A percentile compares a stretch with the other conserved stretches of the same genome.
phyloP scores from a whole-genome alignment of 2,329 filamentous ascomycete species.

The Penicillium verrucosum region DNA sequence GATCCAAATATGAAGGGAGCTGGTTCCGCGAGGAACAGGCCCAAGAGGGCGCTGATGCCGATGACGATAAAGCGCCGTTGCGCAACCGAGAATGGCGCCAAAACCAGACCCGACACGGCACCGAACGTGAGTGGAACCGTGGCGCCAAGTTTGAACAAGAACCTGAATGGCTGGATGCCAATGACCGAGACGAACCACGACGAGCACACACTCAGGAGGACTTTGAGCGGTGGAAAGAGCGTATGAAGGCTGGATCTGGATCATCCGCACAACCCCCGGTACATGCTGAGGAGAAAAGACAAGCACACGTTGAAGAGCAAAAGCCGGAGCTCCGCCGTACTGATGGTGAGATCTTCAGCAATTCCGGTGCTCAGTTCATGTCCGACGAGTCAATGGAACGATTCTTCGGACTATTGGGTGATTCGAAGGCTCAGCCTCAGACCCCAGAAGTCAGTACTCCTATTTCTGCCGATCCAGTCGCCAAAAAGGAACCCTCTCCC shows the following conservation, averaged over 20 bases:
- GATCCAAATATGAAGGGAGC: slow-evolving; percentile 66
- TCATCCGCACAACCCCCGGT: slow-evolving; percentile 28
- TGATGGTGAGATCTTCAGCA: slow-evolving; percentile 52
- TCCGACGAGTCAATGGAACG: slow-evolving; percentile 69
- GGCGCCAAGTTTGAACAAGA: slow-evolving; percentile 66
- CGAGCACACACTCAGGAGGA: slow-evolving; percentile 81
- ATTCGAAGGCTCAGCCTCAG: slow-evolving; percentile 44
- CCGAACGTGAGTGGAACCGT: slow-evolving; percentile 55
- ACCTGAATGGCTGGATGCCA: slow-evolving; percentile 85
- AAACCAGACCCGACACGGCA: slow-evolving; percentile 43
- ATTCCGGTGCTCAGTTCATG: slow-evolving; percentile 59
- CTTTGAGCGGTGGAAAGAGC: slow-evolving; percentile 91
- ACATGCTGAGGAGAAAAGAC: slow-evolving; percentile 46
- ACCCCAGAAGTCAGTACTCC: slow-evolving; percentile 40
- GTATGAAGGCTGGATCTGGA: slow-evolving; percentile 69
- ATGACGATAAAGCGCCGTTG: slow-evolving; percentile 45
- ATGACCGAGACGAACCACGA: slow-evolving; percentile 62
- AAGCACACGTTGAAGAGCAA: slow-evolving; percentile 30
- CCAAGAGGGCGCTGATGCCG: slow-evolving; percentile 36
- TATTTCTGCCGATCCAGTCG: slow-evolving; percentile 36
- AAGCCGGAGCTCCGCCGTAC: slow-evolving; percentile 40
- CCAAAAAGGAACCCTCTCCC: slow-evolving; percentile 42
- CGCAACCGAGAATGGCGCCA: slow-evolving; percentile 66
- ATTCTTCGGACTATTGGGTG: slow-evolving; percentile 65
- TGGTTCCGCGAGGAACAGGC: slow-evolving; percentile 65